A percentile compares a stretch with the other conserved stretches of the same genome.
Evolutionary conservation across 768 basidiomycete species (phyloP).

Genomic region (Kwoniella europaea): DNA sequence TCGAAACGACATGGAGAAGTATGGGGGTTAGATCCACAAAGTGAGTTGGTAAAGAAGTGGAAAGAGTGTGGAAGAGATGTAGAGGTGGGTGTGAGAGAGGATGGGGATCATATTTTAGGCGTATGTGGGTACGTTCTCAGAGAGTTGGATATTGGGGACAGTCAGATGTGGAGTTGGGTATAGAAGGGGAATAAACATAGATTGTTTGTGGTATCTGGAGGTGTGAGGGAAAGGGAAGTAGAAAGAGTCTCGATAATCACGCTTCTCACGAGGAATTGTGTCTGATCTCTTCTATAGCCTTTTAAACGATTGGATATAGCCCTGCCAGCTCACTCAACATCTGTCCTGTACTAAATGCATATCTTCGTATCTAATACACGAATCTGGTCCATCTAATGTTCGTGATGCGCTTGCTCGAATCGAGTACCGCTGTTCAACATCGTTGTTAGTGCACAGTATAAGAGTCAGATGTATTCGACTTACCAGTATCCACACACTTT

Average conservation of each 20-base stretch:
- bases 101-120: not conserved
- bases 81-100: not conserved
- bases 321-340: not conserved
- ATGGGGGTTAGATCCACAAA: slow-evolving; percentile 5
- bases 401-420: slow-evolving; percentile 82
- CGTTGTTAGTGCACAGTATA: not conserved
- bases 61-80: slow-evolving; percentile 7
- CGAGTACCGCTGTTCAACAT: slow-evolving; percentile 72
- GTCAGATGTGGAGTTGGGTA: slow-evolving; percentile 21
- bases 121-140: not conserved
- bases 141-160: slow-evolving; percentile 9
- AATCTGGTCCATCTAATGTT: slow-evolving; percentile 58
- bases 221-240: too few species aligned
- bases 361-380: not conserved
- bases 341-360: not conserved
- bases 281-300: too few species aligned
- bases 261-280: too few species aligned
- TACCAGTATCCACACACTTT: slow-evolving; percentile 82
- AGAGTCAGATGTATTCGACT: not conserved
- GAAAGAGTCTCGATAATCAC: too few species aligned
- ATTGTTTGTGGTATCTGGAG: too few species aligned
- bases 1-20: not conserved
- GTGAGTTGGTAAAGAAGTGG: not conserved
- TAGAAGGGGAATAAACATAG: slow-evolving; percentile 1
- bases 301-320: not conserved